These are phyloP conservation scores for Aspergillus aculeatus DNA, from an alignment of 2,329 filamentous ascomycete species.

Conservation along the genomic window DNA sequence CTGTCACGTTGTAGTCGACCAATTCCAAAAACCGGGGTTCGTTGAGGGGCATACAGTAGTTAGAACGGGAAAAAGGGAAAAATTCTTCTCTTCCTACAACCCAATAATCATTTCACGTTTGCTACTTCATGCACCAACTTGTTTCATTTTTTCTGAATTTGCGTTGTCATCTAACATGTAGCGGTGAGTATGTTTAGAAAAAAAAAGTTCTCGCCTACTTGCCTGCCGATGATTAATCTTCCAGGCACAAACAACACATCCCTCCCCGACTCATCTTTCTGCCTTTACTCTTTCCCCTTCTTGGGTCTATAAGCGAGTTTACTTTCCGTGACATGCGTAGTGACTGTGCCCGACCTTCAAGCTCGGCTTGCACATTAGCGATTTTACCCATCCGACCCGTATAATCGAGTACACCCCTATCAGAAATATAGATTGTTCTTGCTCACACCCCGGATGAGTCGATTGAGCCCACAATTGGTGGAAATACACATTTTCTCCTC, in stretches of 20 bases:
- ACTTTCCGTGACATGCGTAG: not conserved
- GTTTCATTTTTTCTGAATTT: not conserved
- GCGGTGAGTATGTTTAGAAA: not conserved
- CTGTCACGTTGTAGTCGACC: not conserved
- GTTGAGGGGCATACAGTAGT: not conserved
- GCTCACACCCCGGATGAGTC: not conserved
- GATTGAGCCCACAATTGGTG: not conserved
- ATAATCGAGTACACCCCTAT: not conserved
- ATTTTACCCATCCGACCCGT: too few species aligned
- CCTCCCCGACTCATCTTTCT: not conserved
- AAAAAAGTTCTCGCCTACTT: not conserved
- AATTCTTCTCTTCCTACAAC: not conserved
- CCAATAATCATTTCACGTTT: not conserved
- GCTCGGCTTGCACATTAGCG: not conserved
- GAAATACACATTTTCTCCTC: not conserved
- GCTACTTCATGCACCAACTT: not conserved
- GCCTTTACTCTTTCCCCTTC: not conserved
- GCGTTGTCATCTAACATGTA: not conserved
- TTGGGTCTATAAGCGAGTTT: not conserved
- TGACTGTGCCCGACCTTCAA: not conserved
- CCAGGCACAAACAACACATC: not conserved
- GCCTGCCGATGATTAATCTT: not conserved
- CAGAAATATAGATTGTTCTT: not conserved
- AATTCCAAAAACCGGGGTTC: not conserved
- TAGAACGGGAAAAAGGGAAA: not conserved